Evolutionary conservation across 306 rosid species (phyloP).

Genomic region (Senna tora): DNA sequence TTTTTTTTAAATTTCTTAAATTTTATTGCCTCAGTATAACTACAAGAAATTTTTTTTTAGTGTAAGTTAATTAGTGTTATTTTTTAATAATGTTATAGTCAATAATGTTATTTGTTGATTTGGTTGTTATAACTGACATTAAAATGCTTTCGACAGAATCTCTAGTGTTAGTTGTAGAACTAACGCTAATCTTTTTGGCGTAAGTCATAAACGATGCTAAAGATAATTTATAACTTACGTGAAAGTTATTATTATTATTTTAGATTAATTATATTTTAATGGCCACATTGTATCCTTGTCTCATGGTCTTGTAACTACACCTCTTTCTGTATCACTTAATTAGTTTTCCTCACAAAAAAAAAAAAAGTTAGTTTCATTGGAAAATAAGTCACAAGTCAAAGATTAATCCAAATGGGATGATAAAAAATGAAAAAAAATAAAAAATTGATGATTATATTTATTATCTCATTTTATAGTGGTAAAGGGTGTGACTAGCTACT

Average conservation of each 20-base stretch:
- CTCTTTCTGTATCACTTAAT: neutral
- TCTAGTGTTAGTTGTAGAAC: too few species aligned
- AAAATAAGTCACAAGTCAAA: neutral
- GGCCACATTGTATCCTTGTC: neutral
- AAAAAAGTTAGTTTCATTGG: neutral
- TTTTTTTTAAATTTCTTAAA: neutral
- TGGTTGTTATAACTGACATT: too few species aligned
- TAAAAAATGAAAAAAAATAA: neutral
- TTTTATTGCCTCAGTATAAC: neutral
- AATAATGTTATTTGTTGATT: too few species aligned
- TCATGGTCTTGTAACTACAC: neutral
- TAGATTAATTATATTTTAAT: neutral
- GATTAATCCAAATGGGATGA: neutral
- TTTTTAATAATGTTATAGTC: too few species aligned
- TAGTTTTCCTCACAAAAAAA: neutral
- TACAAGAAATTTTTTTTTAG: too few species aligned
- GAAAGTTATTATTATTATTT: too few species aligned
- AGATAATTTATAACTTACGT: too few species aligned
- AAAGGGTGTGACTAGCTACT: neutral
- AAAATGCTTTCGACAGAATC: too few species aligned
- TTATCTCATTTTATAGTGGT: neutral
- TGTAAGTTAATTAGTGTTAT: too few species aligned
- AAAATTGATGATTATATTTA: neutral
- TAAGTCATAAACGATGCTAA: too few species aligned
- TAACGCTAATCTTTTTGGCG: too few species aligned